Evolutionary conservation across 2,329 filamentous ascomycete genomes (phyloP), one percentile per base, ranked within the genome.

Genomic region (Eurotiales sp.): DNA sequence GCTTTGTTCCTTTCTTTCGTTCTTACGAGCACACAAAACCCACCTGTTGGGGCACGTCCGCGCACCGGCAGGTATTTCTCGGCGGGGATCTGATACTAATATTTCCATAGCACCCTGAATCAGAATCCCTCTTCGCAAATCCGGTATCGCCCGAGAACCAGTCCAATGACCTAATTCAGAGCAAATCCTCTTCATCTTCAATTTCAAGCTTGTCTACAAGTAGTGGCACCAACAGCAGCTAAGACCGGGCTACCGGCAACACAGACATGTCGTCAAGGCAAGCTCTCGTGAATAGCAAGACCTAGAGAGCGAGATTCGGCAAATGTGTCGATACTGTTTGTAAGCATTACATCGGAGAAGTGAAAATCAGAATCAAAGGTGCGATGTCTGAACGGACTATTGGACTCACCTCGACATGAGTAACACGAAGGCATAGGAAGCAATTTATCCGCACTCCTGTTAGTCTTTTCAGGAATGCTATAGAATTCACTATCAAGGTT

Each of bases 71-170:
- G 23, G 15, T 12, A 14, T 22, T 46, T 11, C 22, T n/a, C 7
- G 17, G 10, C 19, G 32, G 14, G 14, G 37, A 32, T 12, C 46
- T 41, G 30, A 49, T 34, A 29, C 8, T 15, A 5, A 44, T 19
- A 10, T 10, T 25, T 23, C 32, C 40, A 34, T 40, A 44, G 51
- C 51, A 50, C 46, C 43, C 51, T 32, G 27, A 42, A 50, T 50
- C 42, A 42, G 41, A 54, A 50, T 46, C 37, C 2, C 10, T 41
- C n/a, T n/a, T n/a, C 21, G 47, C 50, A 8, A 25, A 49, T 15
- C 42, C 43, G 51, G 30, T 29, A 45, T 30, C 42, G 22, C 8
- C 22, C 25, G 51, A 50, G 15, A 7, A 32, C 12, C 21, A 43
- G 12, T 12, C 27, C 36, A 36, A 36, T 47, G 11, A 3, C 22